Evolutionary conservation across 805 yeast genomes (phyloP), one percentile per base, ranked within the genome.

Genomic region (Tetrapisispora taiwanensis): DNA sequence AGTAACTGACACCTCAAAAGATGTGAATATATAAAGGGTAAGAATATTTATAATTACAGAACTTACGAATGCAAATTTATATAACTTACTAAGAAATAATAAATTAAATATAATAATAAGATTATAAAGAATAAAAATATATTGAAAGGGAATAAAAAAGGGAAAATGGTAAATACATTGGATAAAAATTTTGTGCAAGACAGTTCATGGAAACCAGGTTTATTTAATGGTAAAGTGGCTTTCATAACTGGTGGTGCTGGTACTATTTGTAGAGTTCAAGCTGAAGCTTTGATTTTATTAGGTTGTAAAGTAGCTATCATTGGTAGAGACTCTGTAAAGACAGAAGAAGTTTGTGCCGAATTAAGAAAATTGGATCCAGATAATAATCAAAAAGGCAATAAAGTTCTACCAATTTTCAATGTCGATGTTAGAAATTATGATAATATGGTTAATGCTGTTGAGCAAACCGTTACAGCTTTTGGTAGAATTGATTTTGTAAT

Each of bases 171-270:
- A 3, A 59, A 56, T 35, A 53, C 63, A 12, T 43, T 68, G 37
- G 59, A 56, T 43, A 14, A 43, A 30, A 44, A 55, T 4, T 68
- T 58, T 48, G 53, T 66, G 6, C 30, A 45, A 2, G 54, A 58
- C 26, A 48, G 65, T 2, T 53, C 63, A 0, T 68, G 70, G 67
- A 79, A 80, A 50, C 76, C 80, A 1, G 83, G 75, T 51, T 54
- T 87, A 33, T 88, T 88, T 68, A 72, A 78, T 46, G 94, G 84
- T 13, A 88, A 88, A 61, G 95, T 86, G 2, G 92, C 79, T 5
- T 84, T 89, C 52, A 85, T 87, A 42, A 90, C 97, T 1, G 97
- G 97, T 6, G 97, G 97, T 13, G 92, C 97, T 2, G 97, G 97
- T 12, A 79, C 95, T n/a, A 89, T 90, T 44, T 89, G 97, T 63